Percentiles rank a stretch among this genome's conserved stretches.
Evolutionary conservation across 2,329 filamentous ascomycete genomes (phyloP).

Genomic region (Alternaria novae-zelandiae): DNA sequence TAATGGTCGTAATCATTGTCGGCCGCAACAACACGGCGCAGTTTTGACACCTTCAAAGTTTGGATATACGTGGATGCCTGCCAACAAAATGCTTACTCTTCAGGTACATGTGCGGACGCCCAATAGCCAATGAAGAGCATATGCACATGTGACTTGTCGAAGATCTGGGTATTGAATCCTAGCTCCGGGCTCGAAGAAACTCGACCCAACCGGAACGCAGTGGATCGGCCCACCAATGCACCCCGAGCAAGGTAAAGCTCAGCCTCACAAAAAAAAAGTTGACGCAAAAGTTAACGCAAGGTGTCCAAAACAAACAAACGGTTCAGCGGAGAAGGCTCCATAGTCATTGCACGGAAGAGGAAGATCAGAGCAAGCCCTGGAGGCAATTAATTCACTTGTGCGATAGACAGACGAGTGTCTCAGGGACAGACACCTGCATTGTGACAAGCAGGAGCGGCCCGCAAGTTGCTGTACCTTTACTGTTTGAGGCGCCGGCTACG

Average conservation of each 20-base stretch:
- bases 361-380: not conserved
- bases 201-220: slow-evolving; percentile 26
- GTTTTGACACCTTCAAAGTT: not conserved
- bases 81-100: slow-evolving; percentile 4
- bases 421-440: slow-evolving; percentile 21
- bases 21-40: not conserved
- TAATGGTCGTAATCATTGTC: not conserved
- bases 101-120: slow-evolving; percentile 4
- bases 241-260: slow-evolving; percentile 14
- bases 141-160: slow-evolving; percentile 28
- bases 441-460: slow-evolving; percentile 33
- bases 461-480: slow-evolving; percentile 29
- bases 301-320: not conserved
- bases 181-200: slow-evolving; percentile 10
- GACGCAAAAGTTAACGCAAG: slow-evolving; percentile 2
- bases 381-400: slow-evolving; percentile 1
- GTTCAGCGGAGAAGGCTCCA: not conserved
- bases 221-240: slow-evolving; percentile 31
- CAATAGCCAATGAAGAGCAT: slow-evolving; percentile 23
- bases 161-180: slow-evolving; percentile 12
- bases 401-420: slow-evolving; percentile 20
- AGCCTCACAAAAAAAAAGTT: slow-evolving; percentile 18
- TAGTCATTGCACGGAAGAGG: not conserved
- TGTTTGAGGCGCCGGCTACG: slow-evolving; percentile 31
- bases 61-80: slow-evolving; percentile 19